Evolutionary conservation across 192 early-diverging fungal species (phyloP), one percentile per base, ranked within the genome.

Genomic region (Funneliformis geosporum): DNA sequence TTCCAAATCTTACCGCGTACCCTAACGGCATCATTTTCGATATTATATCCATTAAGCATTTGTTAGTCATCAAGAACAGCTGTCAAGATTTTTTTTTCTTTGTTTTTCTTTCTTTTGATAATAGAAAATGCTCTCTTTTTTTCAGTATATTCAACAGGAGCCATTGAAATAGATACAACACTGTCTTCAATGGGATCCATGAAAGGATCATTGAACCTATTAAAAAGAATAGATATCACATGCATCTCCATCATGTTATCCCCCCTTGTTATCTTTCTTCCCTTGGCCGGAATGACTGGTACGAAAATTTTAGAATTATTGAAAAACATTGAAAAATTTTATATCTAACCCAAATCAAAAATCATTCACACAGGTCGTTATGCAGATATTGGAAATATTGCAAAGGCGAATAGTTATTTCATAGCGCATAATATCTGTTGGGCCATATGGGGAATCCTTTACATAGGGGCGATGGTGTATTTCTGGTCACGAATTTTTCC

Each of bases 351-450:
- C 33, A 33, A 33, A 33, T 33, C 33, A 33, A 33, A 33, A 33
- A 33, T 2, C 33, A 33, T 33, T 0, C 33, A 33, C 33, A 33
- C 67, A 10, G 67, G 67, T 3, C n/a, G 42, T 42, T 69, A n/a
- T 69, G 67, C 67, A 18, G 67, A 69, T 39, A 69, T 69, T 69
- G 67, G 39, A n/a, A 14, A 69, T 21, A 42, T 69, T 4, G 39
- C 8, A n/a, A 69, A n/a, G 8, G 67, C 67, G 8, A 69, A 69
- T 21, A 43, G 18, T 6, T 39, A 40, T n/a, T 69, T 40, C 42
- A 69, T 16, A 39, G 39, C n/a, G 40, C 67, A 69, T n/a, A n/a
- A 40, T 21, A 8, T 69, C 3, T 33, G 7, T 40, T 69, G 67
- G 67, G 1, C 42, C 6, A 23, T 69, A 23, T 69, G 33, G 33